Base-by-base conservation (phyloP, 2,329 filamentous ascomycete species). In the Aspergillus jensenii region DNA sequence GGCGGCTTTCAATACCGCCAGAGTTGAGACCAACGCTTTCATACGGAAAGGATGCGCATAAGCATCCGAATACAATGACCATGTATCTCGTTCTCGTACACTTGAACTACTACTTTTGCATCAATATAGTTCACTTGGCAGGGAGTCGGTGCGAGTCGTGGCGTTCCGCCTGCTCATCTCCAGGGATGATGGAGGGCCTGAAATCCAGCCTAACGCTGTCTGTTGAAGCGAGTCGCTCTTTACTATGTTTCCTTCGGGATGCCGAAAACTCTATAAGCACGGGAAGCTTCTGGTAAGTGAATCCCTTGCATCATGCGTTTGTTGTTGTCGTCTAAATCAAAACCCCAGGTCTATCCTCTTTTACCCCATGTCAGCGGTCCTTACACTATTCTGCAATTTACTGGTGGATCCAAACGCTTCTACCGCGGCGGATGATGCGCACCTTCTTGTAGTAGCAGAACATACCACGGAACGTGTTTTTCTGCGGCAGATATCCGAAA, bases 341-440 rank as follows among this genome's bases (percentile, higher is more conserved):
- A 1, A 8, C 5, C 35, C 8, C 17, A 55, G 52, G 52, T 39
- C 27, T n/a, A 17, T 39, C 17, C 37, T 33, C 21, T 55, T 55
- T 35, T 48, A 55, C 23, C 41, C 23, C 9, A 15, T 55, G n/a
- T 55, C 52, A 6, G 52, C 23, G 5, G 31, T 33, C 15, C 47
- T 55, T 5, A 55, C 41, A 3, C 15, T 55, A 14, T 55, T 55
- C 11, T 55, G 52, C 35, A 55, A 55, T 17, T 8, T 55, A 9
- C 35, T 55, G 4, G 17, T n/a, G 21, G 33, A 37, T 6, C 53
- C 53, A 6, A 6, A 6, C 6, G 53, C 15, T 2, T 15, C 37
- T n/a, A 41, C 9, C 7, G 45, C 27, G 2, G 23, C 6, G 2
- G 19, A 41, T 14, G 53, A 56, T 19, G 44, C 41, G 1, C 17